Base-by-base conservation (phyloP, 805 yeast species). In the Wickerhamomyces sydowiorum region DNA sequence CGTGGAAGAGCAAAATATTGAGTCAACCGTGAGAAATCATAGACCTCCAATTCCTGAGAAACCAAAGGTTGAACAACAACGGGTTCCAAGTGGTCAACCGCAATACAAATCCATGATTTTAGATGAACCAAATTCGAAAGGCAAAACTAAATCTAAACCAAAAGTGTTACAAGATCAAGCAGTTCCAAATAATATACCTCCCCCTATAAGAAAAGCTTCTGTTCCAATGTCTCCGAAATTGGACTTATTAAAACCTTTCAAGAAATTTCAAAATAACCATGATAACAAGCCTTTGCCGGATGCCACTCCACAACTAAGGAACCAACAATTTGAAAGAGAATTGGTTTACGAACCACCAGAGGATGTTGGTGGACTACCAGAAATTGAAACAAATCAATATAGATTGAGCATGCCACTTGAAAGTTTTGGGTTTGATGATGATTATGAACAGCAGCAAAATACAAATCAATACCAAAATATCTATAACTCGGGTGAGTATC, bases 1-100 rank as follows among this genome's bases (percentile, higher is more conserved):
- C 14, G 68, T 86, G 17, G 84, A 86, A 47, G 95, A 86, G 57
- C 75, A 76, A 44, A 76, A 78, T 41, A 62, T 78, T 4, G 48
- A 42, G 20, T 39, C 47, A 13, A 41, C 42, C 47, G 33, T 45
- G 46, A 43, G 60, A 58, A 34, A 46, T 38, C 37, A 45, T 39
- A 39, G 47, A 27, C 49, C 52, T 13, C 48, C 53, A 29, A 15
- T 48, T 14, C 50, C 50, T 2, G 50, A 52, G 13, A 52, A 51
- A 18, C 51, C 55, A 35, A 52, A 47, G 13, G n/a, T 9, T 19
- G 23, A 32, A 20, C 30, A 9, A 27, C 10, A 32, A 32, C 35
- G 23, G 6, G 15, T 20, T 15, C 23, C 22, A 4, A 20, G 41
- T 27, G 31, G 54, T 39, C 54, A 57, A 43, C 47, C 51, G n/a